Evolutionary conservation across 2,329 filamentous ascomycete genomes (phyloP), one percentile per base, ranked within the genome.

Genomic region (Cytospora schulzeri): DNA sequence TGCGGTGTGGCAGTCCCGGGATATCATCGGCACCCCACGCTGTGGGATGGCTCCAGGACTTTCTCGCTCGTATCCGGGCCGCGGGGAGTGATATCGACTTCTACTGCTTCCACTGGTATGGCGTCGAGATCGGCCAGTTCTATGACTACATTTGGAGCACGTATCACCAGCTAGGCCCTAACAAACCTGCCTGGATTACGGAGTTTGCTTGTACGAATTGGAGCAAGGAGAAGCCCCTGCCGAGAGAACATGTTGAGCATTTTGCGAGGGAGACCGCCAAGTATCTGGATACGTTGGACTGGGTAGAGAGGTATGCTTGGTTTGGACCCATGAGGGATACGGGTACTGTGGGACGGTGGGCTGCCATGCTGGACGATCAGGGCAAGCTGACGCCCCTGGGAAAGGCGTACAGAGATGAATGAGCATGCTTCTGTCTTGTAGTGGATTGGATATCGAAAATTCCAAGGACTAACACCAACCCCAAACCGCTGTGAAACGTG

Each of bases 131-230:
- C 29, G 69, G 69, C 6, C 57, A 59, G 52, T 71, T 71, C 45
- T 71, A 71, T 26, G 69, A 71, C 24, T 71, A 71, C 28, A 64
- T 71, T 50, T 71, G 69, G 69, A 65, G 62, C 8, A 63, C 65
- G 15, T 54, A 71, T 29, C 67, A 71, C 53, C 69, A 70, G 64
- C 66, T 71, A 3, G 69, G 69, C 2, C 63, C 70, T 3, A 63
- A 68, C 9, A 66, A 62, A 60, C 67, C 67, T 1, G 69, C 62
- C 0, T 71, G 70, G 70, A 66, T 71, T 22, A 71, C 70, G 15
- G 70, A 71, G 66, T 71, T 64, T 28, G 69, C 70, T 11, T 63
- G 66, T 12, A 71, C 70, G 12, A 71, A 71, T 29, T 70, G 69
- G 69, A 67, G 61, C 45, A 59, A 57, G 6, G 67, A 68, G 35